These are phyloP conservation scores for Suillus placidus DNA, from an alignment of 768 basidiomycete species.

Conservation along the genomic window DNA sequence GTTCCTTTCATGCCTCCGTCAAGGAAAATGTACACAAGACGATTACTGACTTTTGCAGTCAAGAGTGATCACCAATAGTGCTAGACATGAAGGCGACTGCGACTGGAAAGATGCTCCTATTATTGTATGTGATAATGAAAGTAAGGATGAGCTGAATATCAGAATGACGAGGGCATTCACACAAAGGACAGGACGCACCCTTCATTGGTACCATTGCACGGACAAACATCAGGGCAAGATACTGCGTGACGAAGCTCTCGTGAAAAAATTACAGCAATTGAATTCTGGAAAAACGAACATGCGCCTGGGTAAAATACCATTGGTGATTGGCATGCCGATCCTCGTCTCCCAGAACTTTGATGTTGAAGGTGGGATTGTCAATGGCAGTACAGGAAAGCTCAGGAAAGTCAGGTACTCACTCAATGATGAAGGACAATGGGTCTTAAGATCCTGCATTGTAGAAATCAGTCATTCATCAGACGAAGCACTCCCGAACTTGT, in stretches of 20 bases:
- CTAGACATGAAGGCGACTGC: not conserved
- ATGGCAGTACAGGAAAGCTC: conserved; percentile 35
- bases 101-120: conserved; percentile 35
- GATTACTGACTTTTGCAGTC: conserved; percentile 28
- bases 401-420: conserved; percentile 25
- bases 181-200: not conserved
- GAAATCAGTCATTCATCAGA: conserved; percentile 14
- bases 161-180: conserved; percentile 16
- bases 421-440: conserved; percentile 20
- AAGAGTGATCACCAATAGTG: conserved; percentile 14
- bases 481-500: conserved; percentile 21
- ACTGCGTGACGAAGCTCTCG: conserved; percentile 13
- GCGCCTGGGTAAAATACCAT: conserved; percentile 24
- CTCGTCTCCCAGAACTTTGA: conserved; percentile 43
- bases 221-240: conserved; percentile 21
- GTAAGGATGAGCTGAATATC: conserved; percentile 41
- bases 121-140: conserved; percentile 40
- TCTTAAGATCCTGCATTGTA: conserved; percentile 30
- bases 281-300: conserved; percentile 28
- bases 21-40: conserved; percentile 27
- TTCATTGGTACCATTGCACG: conserved; percentile 27
- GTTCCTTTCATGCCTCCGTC: conserved; percentile 24
- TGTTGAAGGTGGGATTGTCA: conserved; percentile 39
- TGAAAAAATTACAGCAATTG: conserved; percentile 16
- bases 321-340: conserved; percentile 44